Base-by-base conservation (phyloP, 768 basidiomycete species). In the Suillus subalutaceus region DNA sequence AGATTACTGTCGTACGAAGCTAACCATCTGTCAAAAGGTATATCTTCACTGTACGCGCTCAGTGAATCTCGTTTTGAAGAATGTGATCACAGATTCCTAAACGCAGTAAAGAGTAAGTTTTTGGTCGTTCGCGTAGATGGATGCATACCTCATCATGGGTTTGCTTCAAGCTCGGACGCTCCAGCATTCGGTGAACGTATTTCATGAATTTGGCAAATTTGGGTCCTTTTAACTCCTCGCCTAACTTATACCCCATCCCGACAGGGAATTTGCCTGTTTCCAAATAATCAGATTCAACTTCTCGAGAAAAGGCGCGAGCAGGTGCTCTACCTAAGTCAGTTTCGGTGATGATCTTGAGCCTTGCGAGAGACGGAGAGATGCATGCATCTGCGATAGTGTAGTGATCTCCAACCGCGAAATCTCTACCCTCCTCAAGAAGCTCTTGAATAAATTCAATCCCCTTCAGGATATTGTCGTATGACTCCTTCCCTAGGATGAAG, bases 331-430 rank as follows among this genome's bases (percentile, higher is more conserved):
- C 55, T 20, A 85, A 44, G 52, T 87, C 86, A 64, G 85, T 81
- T 72, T 77, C 78, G 23, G 85, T 68, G 9, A 35, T 0, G 1
- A 85, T 63, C 53, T 84, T 79, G 44, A 82, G 66, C 8, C 86
- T 75, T 3, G 80, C 85, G 12, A 90, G 70, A 78, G 87, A 84
- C 6, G 90, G 88, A 7, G 81, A 79, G 37, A 88, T 73, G 1
- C 83, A 84, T 32, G 85, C 84, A 69, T 90, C 90, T 4, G 88
- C 89, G 63, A 84, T 84, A 37, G 83, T 86, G 73, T 82, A 90
- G 60, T 84, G 78, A 32, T 78, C 72, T 4, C 80, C 80, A 15
- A 79, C 56, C 6, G 72, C 72, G 8, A 65, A 72, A 71, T 69
- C 85, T 46, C 76, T 85, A 0, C 68, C 74, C 41, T 84, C 83